These are phyloP conservation scores for Pistacia vera DNA, from an alignment of 345 rosid genomes.

Conservation along the genomic window DNA sequence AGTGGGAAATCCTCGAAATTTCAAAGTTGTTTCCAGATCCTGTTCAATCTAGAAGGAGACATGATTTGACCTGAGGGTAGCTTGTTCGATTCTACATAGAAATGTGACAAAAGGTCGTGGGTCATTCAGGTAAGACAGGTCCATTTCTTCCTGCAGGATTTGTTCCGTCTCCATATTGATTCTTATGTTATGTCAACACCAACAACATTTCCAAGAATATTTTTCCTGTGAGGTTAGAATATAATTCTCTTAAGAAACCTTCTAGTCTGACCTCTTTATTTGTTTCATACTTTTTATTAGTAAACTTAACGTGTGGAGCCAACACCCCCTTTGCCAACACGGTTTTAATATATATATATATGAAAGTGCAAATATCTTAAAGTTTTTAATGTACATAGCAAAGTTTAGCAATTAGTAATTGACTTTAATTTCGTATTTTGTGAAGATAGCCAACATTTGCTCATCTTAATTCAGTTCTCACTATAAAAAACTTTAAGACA, in stretches of 20 bases:
- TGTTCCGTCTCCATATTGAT: not conserved
- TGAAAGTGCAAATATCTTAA: too few species aligned
- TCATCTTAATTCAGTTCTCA: too few species aligned
- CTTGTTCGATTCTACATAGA: not conserved
- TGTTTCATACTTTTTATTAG: not conserved
- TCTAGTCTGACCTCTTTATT: not conserved
- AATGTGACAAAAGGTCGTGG: not conserved
- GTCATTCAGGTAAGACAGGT: not conserved
- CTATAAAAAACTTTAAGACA: too few species aligned
- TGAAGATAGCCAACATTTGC: too few species aligned
- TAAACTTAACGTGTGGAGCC: slow-evolving; percentile 3
- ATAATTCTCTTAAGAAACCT: slow-evolving; percentile 2
- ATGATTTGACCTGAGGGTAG: not conserved
- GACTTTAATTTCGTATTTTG: too few species aligned
- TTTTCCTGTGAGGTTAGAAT: not conserved
- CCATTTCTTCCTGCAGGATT: not conserved
- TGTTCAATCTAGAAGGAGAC: not conserved
- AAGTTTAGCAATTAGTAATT: too few species aligned
- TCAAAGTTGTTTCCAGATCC: too few species aligned
- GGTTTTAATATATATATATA: not conserved
- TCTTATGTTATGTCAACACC: slow-evolving; percentile 6
- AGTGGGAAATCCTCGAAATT: not conserved
- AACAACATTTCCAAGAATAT: not conserved
- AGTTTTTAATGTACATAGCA: too few species aligned
- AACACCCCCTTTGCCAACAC: not conserved